Evolutionary conservation across 78 protist species (phyloP).

Genomic region (Pelomyxa schiedti): DNA sequence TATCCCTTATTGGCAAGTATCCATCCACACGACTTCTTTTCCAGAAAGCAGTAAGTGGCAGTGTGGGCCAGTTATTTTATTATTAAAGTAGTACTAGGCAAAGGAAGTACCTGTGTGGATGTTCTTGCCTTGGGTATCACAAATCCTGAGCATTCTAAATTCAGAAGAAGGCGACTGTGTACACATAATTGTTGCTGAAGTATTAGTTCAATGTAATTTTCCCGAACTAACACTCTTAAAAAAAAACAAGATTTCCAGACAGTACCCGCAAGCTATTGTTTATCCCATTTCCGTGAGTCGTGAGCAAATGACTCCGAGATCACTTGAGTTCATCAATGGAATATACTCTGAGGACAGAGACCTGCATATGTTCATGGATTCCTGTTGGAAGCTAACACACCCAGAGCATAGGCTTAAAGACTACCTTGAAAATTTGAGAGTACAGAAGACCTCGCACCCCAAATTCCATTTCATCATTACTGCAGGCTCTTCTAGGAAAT

Average conservation of each 20-base stretch:
- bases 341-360: slow-evolving; percentile 6
- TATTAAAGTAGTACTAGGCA: neutral
- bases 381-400: slow-evolving; percentile 23
- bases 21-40: neutral
- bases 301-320: slow-evolving; percentile 21
- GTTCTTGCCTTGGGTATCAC: slow-evolving; percentile 13
- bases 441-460: too few relatives aligned
- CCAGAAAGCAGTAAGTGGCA: neutral
- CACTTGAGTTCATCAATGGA: slow-evolving; percentile 5
- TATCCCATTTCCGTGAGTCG: slow-evolving; percentile 37
- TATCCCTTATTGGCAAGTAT: neutral
- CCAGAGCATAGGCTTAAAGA: slow-evolving; percentile 52
- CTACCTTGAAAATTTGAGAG: slow-evolving; percentile 30
- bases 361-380: slow-evolving; percentile 14
- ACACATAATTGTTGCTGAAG: too few relatives aligned
- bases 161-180: too few relatives aligned
- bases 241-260: slow-evolving; percentile 1
- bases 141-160: slow-evolving; percentile 4
- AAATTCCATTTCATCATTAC: too few relatives aligned
- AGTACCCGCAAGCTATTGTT: slow-evolving; percentile 60
- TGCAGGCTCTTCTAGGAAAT: too few relatives aligned
- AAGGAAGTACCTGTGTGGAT: slow-evolving; percentile 6
- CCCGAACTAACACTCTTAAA: too few relatives aligned
- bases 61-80: neutral
- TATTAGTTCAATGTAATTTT: too few relatives aligned